phyloP scores from a whole-genome alignment of 2,329 filamentous ascomycete species.

The Orbilia quercus region DNA sequence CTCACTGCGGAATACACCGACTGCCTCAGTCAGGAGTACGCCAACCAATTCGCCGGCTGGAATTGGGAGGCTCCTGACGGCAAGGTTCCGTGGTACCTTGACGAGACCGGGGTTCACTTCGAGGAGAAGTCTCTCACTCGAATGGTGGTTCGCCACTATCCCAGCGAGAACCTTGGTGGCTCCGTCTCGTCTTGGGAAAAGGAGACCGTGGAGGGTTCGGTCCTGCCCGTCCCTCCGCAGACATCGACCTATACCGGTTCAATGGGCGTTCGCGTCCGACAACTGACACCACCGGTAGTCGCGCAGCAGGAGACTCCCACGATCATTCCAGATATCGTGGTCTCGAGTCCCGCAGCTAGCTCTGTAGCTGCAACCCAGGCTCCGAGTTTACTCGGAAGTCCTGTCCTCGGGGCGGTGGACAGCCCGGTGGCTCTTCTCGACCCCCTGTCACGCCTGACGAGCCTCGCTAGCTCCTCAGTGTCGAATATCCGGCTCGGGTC shows the following conservation, averaged over 20 bases:
- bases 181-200: constrained; percentile 29
- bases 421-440: constrained; percentile 3
- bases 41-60: constrained; percentile 36
- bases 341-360: constrained; percentile 29
- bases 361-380: constrained; percentile 22
- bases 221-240: constrained; percentile 22
- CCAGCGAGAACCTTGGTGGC: constrained; percentile 19
- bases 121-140: constrained; percentile 17
- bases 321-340: constrained; percentile 9
- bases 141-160: constrained; percentile 5
- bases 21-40: constrained; percentile 13
- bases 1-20: constrained; percentile 41
- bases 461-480: constrained; percentile 39
- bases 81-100: constrained; percentile 44
- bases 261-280: constrained; percentile 36
- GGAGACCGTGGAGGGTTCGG: constrained; percentile 15
- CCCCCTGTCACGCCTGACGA: constrained; percentile 16
- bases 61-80: constrained; percentile 44
- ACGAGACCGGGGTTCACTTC: constrained; percentile 37
- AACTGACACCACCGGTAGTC: constrained; percentile 46
- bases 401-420: constrained; percentile 7
- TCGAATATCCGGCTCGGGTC: constrained; percentile 21
- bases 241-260: constrained; percentile 35
- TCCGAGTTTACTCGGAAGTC: constrained; percentile 13
- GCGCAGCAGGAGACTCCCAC: constrained; percentile 30